Evolutionary conservation across 2,329 filamentous ascomycete species (phyloP), one percentile per base, ranked within the genome.

Genomic region (Ophiostoma sp.): DNA sequence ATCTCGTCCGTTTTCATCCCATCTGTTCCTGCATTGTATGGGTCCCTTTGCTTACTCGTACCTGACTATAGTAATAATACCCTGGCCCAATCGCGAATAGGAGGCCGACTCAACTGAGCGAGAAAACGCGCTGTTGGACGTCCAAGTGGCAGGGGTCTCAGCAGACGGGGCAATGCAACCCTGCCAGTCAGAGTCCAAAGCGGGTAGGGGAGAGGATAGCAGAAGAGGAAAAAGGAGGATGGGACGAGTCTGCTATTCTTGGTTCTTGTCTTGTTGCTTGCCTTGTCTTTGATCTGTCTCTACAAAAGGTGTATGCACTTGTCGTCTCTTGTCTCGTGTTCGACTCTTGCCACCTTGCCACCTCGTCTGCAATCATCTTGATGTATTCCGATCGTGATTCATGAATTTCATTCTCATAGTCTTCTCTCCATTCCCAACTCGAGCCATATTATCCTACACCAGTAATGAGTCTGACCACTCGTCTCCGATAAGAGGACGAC

Each of bases 21-120:
- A 44, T 44, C 6, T n/a, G 44, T 48, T 48, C 44, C 44, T 48
- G 44, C 44, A 48, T n/a, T 20, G 7, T 17, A 48, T n/a, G 44
- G 44, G 17, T 48, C 20, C 44, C 17, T 15, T 17, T 44, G 41
- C 41, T 48, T n/a, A 48, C 44, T 48, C 44, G 44, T 48, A n/a
- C 44, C 44, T 48, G 44, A 48, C 44, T 48, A 48, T 15, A 44
- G 15, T 41, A 41, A 41, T 39, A 39, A 17, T 48, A 48, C n/a
- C 52, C 52, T 54, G n/a, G 48, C 20, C 48, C 48, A 54, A 54
- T 54, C 48, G 48, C 48, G n/a, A 54, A 54, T 54, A 54, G 48
- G 48, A 57, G 52, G 23, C 52, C 15, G 52, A 27, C 52, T 48
- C 44, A 48, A 48, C 44, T 48, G 44, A 57, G 52, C 10, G 52